Evolutionary conservation across 2,329 filamentous ascomycete species (phyloP), one percentile per base, ranked within the genome.

Genomic region (Xylaria sp.): DNA sequence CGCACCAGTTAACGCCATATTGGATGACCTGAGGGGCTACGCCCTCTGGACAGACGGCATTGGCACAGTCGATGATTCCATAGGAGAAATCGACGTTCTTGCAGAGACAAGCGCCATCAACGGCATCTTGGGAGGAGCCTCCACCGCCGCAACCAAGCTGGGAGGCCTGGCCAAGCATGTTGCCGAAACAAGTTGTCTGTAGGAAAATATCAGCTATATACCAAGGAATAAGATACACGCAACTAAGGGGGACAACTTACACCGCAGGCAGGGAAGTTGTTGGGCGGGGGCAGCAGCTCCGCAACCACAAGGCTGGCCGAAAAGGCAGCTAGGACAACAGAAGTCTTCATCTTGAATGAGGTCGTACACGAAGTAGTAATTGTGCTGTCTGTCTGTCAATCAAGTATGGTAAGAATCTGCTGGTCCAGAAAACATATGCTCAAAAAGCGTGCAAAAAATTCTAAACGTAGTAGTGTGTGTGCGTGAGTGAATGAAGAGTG

Each of bases 321-420:
- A 72, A 81, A 76, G 77, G 81, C 81, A 75, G 84, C 73, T 70
- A 84, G 75, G 73, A 86, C 74, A 73, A 84, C 71, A 67, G 80
- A 76, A 65, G 81, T 80, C 84, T 87, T 88, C 86, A 88, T 88
- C 73, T 82, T 86, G 82, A 54, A 31, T 66, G 61, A 58, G 60
- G 65, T 68, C 39, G 34, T 63, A 63, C 50, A 62, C 62, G 10
- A 37, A 55, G 72, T 55, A 51, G 65, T 67, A 57, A 65, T 54
- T 48, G 8, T 63, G n/a, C 41, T 67, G 57, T 61, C 60, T 69
- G 50, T 69, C 68, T 73, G 63, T 63, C 66, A 73, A 65, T 63
- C 57, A 51, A 72, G 61, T 71, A 69, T 72, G 56, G 73, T 77
- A 75, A 77, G 72, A 74, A 76, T 73, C 58, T 76, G 73, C 72